Evolutionary conservation across 1,284 basidiomycete genomes (phyloP), one percentile per base, ranked within the genome.

Genomic region (Ganoderma lucidum): DNA sequence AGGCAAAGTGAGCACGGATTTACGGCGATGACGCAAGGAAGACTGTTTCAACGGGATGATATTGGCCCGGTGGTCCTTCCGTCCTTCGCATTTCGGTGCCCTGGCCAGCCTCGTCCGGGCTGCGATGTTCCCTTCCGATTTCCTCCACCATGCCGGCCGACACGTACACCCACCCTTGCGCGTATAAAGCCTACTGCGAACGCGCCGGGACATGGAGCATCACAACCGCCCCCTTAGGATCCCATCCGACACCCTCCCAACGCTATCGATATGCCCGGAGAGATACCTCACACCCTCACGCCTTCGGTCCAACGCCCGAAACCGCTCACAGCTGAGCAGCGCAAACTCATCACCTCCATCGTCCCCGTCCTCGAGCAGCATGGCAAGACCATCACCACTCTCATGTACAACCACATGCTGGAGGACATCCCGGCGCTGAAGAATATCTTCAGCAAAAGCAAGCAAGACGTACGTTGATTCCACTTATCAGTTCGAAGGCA

Each of bases 361-460:
- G 76, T 73, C 9, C 74, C 76, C 12, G 51, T 78, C 2, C 74
- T 78, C 30, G 73, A 69, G 19, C 68, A 75, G 56, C 73, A 75
- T 56, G 75, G 75, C 37, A 56, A 41, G 9, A 70, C 64, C 32
- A 75, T 77, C 70, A 73, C 75, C 4, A 66, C 61, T 4, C 69
- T 60, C 28, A 73, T 78, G 65, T 77, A 78, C 71, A 71, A 72
- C 64, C 64, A 70, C 59, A 77, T 78, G 75, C 69, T 78, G 32
- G 71, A 65, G 1, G 73, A 70, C 6, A 64, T 74, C 37, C 75
- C 77, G 32, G 72, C 74, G 35, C 72, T 78, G 9, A 64, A 69
- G 48, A 75, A 77, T 61, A 48, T 76, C 42, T 77, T 78, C 72
- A 77, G 69, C 67, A 67, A 73, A 53, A 74, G 67, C 69, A 76